Evolutionary conservation across 768 basidiomycete species (phyloP), one percentile per base, ranked within the genome.

Genomic region (Gloeopeniophorella convolvens): DNA sequence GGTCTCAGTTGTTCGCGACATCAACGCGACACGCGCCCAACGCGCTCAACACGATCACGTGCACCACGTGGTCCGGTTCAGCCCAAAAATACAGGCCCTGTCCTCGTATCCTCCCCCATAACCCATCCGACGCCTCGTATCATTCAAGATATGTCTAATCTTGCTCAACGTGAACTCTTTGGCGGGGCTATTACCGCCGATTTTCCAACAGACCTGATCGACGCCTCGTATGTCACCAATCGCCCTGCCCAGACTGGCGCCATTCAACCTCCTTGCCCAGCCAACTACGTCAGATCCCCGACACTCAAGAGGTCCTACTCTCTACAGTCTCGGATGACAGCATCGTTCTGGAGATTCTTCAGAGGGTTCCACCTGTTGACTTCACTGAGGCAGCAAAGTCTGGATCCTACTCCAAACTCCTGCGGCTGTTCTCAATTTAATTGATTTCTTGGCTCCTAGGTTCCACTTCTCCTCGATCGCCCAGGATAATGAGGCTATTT

Each of bases 261-360:
- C 34, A n/a, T 49, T 16, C 31, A 36, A 43, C 51, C 44, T 28
- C 33, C 36, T n/a, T 27, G 50, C 39, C 27, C 61, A 85, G 83
- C 51, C 69, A 74, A 42, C 51, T 83, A 5, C 89, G 95, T 46
- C 89, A 97, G 68, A 73, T 99, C 11, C 94, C 96, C 12, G 87
- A 98, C 63, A 91, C 81, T 4, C 95, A 99, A 66, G 96, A 98
- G 63, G 95, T 96, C 34, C 86, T 91, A 67, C 64, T 96, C 48
- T 83, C 82, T 47, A 77, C 78, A 5, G 66, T 79, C 41, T 85
- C 82, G 5, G 74, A 74, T 42, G 70, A 82, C 58, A 91, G 85
- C 61, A 75, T 94, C 55, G 77, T 98, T 42, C 67, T 96, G 23
- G 96, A 99, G 63, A 78, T 96, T 20, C 70, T 97, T 11, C 66